These are phyloP conservation scores for Cocos nucifera DNA, from an alignment of 176 grass and related monocot genomes.

Conservation along the genomic window DNA sequence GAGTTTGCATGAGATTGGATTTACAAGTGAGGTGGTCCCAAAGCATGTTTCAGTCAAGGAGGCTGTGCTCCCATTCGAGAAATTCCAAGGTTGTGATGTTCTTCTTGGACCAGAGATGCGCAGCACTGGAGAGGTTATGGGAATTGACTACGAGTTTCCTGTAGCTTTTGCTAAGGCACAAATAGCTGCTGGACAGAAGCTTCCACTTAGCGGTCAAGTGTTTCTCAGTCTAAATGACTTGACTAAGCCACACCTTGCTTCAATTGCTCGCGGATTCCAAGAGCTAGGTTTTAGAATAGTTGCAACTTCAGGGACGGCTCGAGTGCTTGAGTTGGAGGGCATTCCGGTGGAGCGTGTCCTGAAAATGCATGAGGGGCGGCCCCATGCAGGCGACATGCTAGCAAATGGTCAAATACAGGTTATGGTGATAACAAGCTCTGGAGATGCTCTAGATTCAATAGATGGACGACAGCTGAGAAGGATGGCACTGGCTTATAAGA, in stretches of 20 bases:
- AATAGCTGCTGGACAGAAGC: conserved; percentile 93
- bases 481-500: conserved; percentile 74
- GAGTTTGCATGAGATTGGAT: conserved; percentile 63
- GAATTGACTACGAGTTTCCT: conserved; percentile 84
- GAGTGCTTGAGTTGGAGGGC: conserved; percentile 70
- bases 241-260: conserved; percentile 78
- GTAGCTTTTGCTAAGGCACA: conserved; percentile 94
- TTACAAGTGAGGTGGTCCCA: conserved; percentile 79
- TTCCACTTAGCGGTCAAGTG: conserved; percentile 54
- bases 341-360: conserved; percentile 73
- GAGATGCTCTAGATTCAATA: conserved; percentile 71
- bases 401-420: conserved; percentile 86
- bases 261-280: conserved; percentile 52
- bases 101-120: conserved; percentile 98
- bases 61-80: conserved; percentile 92
- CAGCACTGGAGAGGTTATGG: conserved; percentile 99
- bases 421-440: conserved; percentile 96
- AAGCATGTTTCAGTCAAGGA: conserved; percentile 97
- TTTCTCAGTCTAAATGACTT: conserved; percentile 91
- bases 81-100: conserved; percentile 98
- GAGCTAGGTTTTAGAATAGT: conserved; percentile 80
- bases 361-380: conserved; percentile 91
- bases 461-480: conserved; percentile 82
- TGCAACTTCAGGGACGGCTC: conserved; percentile 81
- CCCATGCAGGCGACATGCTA: conserved; percentile 81